Base-by-base conservation (phyloP, 1,139 yeast species). In the Ogataea hybrid region DNA sequence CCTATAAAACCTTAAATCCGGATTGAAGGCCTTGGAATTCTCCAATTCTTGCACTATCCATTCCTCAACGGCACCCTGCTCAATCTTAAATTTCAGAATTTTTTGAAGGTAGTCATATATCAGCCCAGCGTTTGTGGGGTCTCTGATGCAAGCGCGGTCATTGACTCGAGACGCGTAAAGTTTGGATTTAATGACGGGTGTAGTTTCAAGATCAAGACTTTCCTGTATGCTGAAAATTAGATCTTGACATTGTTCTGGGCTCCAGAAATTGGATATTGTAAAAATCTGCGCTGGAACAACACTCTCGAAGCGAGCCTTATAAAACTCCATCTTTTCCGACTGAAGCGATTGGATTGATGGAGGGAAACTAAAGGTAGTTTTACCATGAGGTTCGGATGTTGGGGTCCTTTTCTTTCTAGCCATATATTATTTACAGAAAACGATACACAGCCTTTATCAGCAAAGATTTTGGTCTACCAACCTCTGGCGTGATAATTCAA, bases 91-190 rank as follows among this genome's bases (percentile, higher is more conserved):
- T 6, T 46, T 46, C 8, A 78, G 50, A 1, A 73, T 48, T 5
- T 57, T 53, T 16, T 48, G 49, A 22, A 79, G 59, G 46, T 72
- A 72, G 10, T 52, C 47, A 81, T 82, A 79, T 15, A 80, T 56
- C 4, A 56, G 53, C 4, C 57, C 52, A 1, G 83, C 68, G 0
- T 78, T 64, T 0, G 48, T 49, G 1, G 48, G 35, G 52, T 79
- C 81, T 4, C 62, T 63, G 6, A 74, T 49, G 2, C 71, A 58
- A 5, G 69, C 63, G 20, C 87, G 59, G 51, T 79, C 86, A 51
- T 81, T 81, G 30, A 71, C 72, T 28, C 87, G 62, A 0, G 79
- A 77, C 2, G 86, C 86, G 51, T 79, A 80, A 15, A 70, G 75
- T 49, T 67, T 75, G 32, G 74, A 69, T 46, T 75, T 76, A 17